Percentiles rank a stretch among this genome's conserved stretches.
Evolutionary conservation across 1,284 basidiomycete genomes (phyloP).

Genomic region (Coriolopsis trogii): DNA sequence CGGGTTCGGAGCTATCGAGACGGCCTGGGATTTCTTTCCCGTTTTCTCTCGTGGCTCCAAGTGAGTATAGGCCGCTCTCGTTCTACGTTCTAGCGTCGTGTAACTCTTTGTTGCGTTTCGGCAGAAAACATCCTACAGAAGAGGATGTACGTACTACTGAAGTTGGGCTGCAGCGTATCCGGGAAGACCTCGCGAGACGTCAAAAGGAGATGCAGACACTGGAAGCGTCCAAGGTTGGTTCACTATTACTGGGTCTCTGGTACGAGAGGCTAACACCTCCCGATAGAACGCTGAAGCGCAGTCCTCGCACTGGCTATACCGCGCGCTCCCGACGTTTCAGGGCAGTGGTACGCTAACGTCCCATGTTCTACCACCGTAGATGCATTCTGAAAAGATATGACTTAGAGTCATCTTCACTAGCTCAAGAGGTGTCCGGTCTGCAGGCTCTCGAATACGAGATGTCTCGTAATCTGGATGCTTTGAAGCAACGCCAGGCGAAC

Average conservation of each 20-base stretch:
- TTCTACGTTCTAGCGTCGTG: not conserved
- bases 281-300: slow-evolving; percentile 27
- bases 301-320: slow-evolving; percentile 46
- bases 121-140: slow-evolving; percentile 45
- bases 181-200: slow-evolving; percentile 49
- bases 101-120: not conserved
- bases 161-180: slow-evolving; percentile 53
- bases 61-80: slow-evolving; percentile 15
- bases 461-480: slow-evolving; percentile 53
- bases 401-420: slow-evolving; percentile 39
- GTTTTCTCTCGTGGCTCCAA: slow-evolving; percentile 29
- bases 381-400: no score
- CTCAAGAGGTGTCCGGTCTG: slow-evolving; percentile 63
- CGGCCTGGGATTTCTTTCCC: slow-evolving; percentile 55
- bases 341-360: slow-evolving; percentile 53
- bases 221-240: slow-evolving; percentile 37
- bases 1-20: slow-evolving; percentile 74
- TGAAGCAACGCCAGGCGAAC: slow-evolving; percentile 51
- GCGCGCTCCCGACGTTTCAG: slow-evolving; percentile 50
- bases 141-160: slow-evolving; percentile 52
- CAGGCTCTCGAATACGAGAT: slow-evolving; percentile 72
- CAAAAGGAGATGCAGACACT: slow-evolving; percentile 40
- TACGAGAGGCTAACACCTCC: not conserved
- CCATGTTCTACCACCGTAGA: no score
- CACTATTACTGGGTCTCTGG: not conserved